Conservation (phyloP, 2,329 filamentous ascomycete genomes). For the Elsinoe perseae region DNA sequence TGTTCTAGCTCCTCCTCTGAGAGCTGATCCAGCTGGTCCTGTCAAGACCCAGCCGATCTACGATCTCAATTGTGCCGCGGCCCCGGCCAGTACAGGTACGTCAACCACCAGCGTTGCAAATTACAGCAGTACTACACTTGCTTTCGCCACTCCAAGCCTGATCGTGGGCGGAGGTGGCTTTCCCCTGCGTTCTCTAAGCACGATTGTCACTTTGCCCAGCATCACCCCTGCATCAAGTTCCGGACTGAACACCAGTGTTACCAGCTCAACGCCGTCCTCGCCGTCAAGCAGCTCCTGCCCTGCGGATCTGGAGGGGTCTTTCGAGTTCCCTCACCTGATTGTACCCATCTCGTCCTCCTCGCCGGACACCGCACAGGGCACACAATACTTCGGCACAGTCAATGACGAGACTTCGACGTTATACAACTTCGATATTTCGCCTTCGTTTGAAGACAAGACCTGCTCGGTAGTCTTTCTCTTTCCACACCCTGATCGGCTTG, state of each 20-base stretch:
- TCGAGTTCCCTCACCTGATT: slow-evolving; percentile 33
- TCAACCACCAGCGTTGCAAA: slow-evolving; percentile 46
- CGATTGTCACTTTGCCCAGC: slow-evolving; percentile 9
- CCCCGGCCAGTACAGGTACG: slow-evolving; percentile 12
- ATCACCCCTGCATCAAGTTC: background rate
- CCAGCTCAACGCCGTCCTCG: slow-evolving; percentile 11
- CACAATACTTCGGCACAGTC: slow-evolving; percentile 34
- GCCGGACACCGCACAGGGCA: slow-evolving; percentile 35
- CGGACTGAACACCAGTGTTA: background rate
- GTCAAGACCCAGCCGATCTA: slow-evolving; percentile 39
- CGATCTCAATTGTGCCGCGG: slow-evolving; percentile 12
- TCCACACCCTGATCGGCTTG: slow-evolving; percentile 31
- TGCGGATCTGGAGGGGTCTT: slow-evolving; percentile 28
- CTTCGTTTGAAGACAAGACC: slow-evolving; percentile 33
- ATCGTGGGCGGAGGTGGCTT: slow-evolving; percentile 8
- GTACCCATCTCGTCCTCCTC: slow-evolving; percentile 31
- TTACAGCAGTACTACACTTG: slow-evolving; percentile 18
- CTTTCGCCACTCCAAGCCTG: slow-evolving; percentile 14
- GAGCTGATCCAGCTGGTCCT: slow-evolving; percentile 42
- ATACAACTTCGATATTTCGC: slow-evolving; percentile 42
- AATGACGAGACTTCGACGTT: slow-evolving; percentile 33
- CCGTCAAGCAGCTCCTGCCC: slow-evolving; percentile 23
- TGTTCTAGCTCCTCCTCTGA: slow-evolving; percentile 51
- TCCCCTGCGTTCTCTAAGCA: slow-evolving; percentile 13
- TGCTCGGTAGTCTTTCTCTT: slow-evolving; percentile 44